phyloP scores from a whole-genome alignment of 176 grass and related monocot species.

The Secale cereale region DNA sequence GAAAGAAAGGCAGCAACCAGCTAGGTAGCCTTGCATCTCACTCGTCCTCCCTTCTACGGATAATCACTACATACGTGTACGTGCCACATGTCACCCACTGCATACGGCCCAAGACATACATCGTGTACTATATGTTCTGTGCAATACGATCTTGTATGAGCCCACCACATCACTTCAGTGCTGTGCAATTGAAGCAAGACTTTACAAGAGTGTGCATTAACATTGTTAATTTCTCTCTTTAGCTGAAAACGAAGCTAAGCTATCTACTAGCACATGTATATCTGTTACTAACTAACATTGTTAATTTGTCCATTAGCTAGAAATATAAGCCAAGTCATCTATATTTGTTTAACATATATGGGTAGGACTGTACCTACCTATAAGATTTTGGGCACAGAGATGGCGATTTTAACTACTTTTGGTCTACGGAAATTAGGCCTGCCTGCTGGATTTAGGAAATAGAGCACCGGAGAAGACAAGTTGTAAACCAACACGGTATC shows the following conservation, averaged over 20 bases:
- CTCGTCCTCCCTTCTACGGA: slow-evolving; percentile 41
- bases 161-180: slow-evolving; percentile 5
- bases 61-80: neutral
- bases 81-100: neutral
- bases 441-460: neutral
- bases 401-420: too few species aligned
- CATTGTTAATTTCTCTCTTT: neutral
- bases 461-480: neutral
- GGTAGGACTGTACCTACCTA: neutral
- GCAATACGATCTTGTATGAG: neutral
- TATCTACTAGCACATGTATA: neutral
- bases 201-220: neutral
- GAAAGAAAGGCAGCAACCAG: neutral
- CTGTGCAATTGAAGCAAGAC: slow-evolving; percentile 12
- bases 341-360: neutral
- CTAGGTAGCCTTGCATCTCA: neutral
- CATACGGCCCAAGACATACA: neutral
- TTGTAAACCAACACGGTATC: neutral
- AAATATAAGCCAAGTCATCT: neutral
- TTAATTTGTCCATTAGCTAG: neutral
- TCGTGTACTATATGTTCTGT: neutral
- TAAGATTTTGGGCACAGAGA: neutral
- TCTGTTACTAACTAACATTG: neutral
- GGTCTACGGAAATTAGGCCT: neutral
- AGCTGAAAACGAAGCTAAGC: neutral